These are phyloP conservation scores for Coemansia sp. DNA, from an alignment of 192 early-diverging fungal species.

Conservation along the genomic window DNA sequence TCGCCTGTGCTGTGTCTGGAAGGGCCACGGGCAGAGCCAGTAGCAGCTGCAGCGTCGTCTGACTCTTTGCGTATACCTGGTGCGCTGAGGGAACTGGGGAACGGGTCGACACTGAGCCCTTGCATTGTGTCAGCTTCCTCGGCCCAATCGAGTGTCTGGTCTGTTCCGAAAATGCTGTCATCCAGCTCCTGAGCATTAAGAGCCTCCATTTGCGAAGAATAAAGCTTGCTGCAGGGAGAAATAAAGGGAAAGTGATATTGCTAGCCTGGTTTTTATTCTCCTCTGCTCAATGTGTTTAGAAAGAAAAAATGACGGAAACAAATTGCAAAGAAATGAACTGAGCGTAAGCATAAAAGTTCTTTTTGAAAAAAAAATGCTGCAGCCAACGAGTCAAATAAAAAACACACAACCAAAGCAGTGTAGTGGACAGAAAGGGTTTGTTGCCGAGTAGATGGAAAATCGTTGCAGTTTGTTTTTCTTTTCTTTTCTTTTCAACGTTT, in stretches of 20 bases:
- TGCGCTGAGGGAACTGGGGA: background rate
- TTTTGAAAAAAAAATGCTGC: too few species aligned
- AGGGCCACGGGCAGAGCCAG: background rate
- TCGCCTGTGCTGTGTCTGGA: background rate
- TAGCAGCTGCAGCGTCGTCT: background rate
- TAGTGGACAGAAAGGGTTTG: too few species aligned
- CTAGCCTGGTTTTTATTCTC: background rate
- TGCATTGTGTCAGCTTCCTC: conserved; percentile 40
- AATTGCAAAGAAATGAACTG: conserved; percentile 5
- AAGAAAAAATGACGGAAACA: conserved; percentile 1
- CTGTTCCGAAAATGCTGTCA: conserved; percentile 52
- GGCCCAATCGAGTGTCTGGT: conserved; percentile 52
- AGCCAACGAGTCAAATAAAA: too few species aligned
- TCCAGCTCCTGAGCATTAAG: conserved; percentile 44
- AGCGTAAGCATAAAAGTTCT: background rate
- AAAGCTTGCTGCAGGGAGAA: background rate
- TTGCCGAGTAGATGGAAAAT: too few species aligned
- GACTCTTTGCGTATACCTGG: conserved; percentile 17
- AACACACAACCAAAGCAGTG: too few species aligned
- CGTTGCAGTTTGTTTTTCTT: too few species aligned
- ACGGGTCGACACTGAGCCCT: conserved; percentile 18
- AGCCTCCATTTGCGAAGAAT: conserved; percentile 33
- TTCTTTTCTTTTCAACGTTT: too few species aligned
- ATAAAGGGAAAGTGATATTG: background rate
- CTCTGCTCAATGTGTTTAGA: background rate